Evolutionary conservation across 306 rosid genomes (phyloP).

Genomic region (Casuarina cunninghamiana): DNA sequence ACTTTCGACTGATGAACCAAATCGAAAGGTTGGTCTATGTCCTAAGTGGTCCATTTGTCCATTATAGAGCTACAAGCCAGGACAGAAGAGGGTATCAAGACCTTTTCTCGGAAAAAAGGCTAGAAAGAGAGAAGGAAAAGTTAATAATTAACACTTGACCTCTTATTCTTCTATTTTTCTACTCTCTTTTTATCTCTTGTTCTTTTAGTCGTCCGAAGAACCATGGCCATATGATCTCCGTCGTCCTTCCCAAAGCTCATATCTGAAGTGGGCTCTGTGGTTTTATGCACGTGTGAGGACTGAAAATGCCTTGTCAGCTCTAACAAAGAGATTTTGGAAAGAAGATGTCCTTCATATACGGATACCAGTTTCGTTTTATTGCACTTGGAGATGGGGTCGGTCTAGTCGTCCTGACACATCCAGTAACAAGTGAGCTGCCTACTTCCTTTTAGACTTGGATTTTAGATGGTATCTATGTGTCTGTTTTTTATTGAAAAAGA

Average conservation of each 20-base stretch:
- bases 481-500: too few species aligned
- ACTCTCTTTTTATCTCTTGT: not conserved
- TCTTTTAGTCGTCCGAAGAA: not conserved
- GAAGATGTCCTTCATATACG: not conserved
- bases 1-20: not conserved
- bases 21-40: not conserved
- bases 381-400: not conserved
- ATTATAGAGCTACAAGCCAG: not conserved
- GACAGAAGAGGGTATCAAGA: too few species aligned
- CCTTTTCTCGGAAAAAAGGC: not conserved
- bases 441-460: too few species aligned
- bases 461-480: too few species aligned
- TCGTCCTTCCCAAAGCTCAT: not conserved
- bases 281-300: constrained; percentile 24
- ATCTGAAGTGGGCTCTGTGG: not conserved
- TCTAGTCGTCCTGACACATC: too few species aligned
- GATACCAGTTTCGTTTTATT: not conserved
- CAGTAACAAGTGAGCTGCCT: too few species aligned
- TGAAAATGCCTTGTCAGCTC: not conserved
- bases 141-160: not conserved
- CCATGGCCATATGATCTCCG: not conserved
- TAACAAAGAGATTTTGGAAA: not conserved
- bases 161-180: not conserved
- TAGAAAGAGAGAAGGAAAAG: not conserved
- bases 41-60: too few species aligned